Evolutionary conservation across 2,329 filamentous ascomycete species (phyloP).

Genomic region (Aspergillus sp.): DNA sequence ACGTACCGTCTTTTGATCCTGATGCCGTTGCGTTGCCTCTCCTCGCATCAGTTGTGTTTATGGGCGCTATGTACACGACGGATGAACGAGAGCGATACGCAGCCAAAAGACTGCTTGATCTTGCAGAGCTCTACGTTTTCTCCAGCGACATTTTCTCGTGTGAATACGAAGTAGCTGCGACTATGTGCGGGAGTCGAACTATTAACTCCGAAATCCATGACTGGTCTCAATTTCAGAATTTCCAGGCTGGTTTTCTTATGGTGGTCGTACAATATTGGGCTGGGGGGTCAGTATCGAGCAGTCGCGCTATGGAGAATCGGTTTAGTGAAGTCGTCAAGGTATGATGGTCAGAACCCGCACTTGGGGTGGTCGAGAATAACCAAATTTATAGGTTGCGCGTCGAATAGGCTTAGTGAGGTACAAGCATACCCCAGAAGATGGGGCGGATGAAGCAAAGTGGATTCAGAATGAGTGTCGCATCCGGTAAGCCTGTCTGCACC

Average conservation of each 20-base stretch:
- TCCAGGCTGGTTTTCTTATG: conserved; percentile 46
- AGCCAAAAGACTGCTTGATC: conserved; percentile 43
- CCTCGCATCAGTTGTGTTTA: conserved; percentile 42
- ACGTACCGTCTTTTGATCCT: conserved; percentile 43
- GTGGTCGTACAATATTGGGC: conserved; percentile 47
- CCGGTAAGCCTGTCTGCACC: conserved; percentile 27
- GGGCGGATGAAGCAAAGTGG: conserved; percentile 41
- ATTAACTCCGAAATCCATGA: conserved; percentile 25
- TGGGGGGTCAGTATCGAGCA: conserved; percentile 38
- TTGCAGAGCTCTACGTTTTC: conserved; percentile 46
- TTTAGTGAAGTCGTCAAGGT: conserved; percentile 46
- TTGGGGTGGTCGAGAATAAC: neutral
- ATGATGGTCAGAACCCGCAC: neutral
- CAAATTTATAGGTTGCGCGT: conserved; percentile 35
- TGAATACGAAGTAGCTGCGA: conserved; percentile 40
- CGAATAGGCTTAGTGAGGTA: conserved; percentile 39
- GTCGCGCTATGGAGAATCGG: conserved; percentile 45
- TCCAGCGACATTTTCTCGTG: conserved; percentile 43
- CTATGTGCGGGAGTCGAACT: conserved; percentile 27
- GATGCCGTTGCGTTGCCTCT: conserved; percentile 38
- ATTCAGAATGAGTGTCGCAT: conserved; percentile 47
- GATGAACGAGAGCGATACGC: conserved; percentile 38
- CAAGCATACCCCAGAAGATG: conserved; percentile 40
- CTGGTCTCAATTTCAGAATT: conserved; percentile 41
- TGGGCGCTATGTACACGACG: conserved; percentile 48